phyloP scores from a whole-genome alignment of 2,329 filamentous ascomycete genomes.

The Stromatinia cepivora region DNA sequence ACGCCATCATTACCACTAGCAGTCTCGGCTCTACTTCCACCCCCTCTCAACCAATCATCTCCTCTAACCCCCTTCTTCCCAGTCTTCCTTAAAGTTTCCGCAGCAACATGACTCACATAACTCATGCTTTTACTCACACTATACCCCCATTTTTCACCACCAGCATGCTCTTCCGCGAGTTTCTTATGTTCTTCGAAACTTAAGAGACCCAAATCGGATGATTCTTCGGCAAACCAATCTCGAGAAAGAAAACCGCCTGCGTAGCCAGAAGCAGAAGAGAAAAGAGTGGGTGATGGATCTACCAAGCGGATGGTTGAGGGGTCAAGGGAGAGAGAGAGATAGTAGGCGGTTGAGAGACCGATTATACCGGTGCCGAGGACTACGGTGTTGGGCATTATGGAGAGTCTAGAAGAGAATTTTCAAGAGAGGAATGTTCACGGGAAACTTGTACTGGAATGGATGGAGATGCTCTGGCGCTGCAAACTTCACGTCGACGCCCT shows the following conservation, averaged over 20 bases:
- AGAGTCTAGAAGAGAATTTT: background rate
- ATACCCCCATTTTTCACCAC: constrained; percentile 53
- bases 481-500: background rate
- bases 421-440: background rate
- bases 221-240: constrained; percentile 42
- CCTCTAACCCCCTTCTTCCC: constrained; percentile 48
- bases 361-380: constrained; percentile 72
- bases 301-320: constrained; percentile 56
- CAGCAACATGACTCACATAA: constrained; percentile 49
- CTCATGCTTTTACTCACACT: constrained; percentile 53
- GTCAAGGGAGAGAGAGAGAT: constrained; percentile 55
- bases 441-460: background rate
- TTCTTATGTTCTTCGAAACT: constrained; percentile 65
- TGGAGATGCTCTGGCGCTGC: background rate
- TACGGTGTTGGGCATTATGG: constrained; percentile 44
- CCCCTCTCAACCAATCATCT: constrained; percentile 67
- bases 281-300: constrained; percentile 60
- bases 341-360: constrained; percentile 70
- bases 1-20: constrained; percentile 58
- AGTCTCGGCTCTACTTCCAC: constrained; percentile 42
- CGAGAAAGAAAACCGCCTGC: constrained; percentile 67
- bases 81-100: constrained; percentile 29
- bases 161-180: constrained; percentile 29
- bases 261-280: constrained; percentile 71
- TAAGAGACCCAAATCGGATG: constrained; percentile 61